Base-by-base conservation (phyloP, 2,329 filamentous ascomycete genomes). In the Magnaporthiopsis incrustans region DNA sequence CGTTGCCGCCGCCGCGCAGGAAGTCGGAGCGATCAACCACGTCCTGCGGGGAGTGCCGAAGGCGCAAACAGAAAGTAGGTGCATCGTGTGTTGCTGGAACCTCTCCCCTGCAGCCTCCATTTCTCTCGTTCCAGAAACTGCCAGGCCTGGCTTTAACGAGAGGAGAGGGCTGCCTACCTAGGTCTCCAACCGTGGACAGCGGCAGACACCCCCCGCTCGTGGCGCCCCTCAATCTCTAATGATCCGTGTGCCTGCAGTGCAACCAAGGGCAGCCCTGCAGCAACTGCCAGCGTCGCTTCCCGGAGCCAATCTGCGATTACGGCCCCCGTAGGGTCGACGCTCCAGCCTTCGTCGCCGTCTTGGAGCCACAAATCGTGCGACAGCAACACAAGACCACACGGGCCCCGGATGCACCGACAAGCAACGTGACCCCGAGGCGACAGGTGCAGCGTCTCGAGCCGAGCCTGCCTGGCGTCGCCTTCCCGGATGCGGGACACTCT, bases 31-130 rank as follows among this genome's bases (percentile, higher is more conserved):
- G 69, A 22, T 66, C 67, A 3, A 72, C 72, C 10, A 78, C 76
- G 33, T 78, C 79, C n/a, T 82, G 80, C 68, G 76, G 74, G 12
- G 80, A 82, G 66, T 82, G 80, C 64, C 77, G 78, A 32, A 73
- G 79, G 64, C 73, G 80, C 62, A 82, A 82, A 68, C 79, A 82
- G 75, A 81, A 78, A 74, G 80, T 79, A 66, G 57, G 70, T 66
- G 22, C 27, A 2, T 12, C 57, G 12, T 27, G 2, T n/a, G 53
- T 57, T 14, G 30, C 63, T 59, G 58, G 18, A 33, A 53, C 15
- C 25, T 26, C 22, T 15, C 32, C 53, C n/a, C n/a, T n/a, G 62
- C 14, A 26, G 26, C 15, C 25, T 5, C 4, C n/a, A n/a, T n/a
- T 25, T n/a, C 33, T 14, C 26, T 26, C 35, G 32, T 33, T 10